Percentiles rank a stretch among this genome's conserved stretches.
Conservation (phyloP, 108 stramenopile species). For the Cylindrotheca closterium region DNA sequence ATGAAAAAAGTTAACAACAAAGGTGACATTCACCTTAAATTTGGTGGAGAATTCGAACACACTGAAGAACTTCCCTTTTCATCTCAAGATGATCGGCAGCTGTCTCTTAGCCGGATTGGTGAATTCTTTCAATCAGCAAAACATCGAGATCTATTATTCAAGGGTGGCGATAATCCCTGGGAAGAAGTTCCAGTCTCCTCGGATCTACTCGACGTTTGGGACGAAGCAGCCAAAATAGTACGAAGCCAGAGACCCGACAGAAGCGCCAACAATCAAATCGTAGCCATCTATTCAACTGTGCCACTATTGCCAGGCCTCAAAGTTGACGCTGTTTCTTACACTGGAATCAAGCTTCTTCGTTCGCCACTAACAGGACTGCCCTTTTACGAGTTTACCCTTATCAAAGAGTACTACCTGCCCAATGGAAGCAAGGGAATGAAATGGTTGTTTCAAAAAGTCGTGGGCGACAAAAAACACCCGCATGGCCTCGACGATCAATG, state of each 20-base stretch:
- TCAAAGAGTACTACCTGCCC: conserved; percentile 25
- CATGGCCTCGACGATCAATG: neutral
- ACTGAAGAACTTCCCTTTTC: neutral
- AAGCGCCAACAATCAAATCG: neutral
- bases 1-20: too few relatives aligned
- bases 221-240: conserved; percentile 7
- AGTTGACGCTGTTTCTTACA: conserved; percentile 21
- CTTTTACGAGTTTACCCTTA: conserved; percentile 31
- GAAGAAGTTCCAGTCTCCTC: conserved; percentile 14
- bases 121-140: conserved; percentile 19
- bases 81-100: neutral
- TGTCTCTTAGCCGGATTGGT: neutral
- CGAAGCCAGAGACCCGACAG: neutral
- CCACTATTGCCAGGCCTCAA: conserved; percentile 25
- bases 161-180: conserved; percentile 30
- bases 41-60: neutral
- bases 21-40: too few relatives aligned
- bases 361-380: conserved; percentile 8
- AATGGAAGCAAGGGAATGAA: conserved; percentile 18
- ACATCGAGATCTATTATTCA: conserved; percentile 20
- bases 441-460: conserved; percentile 32
- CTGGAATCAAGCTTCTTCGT: conserved; percentile 21
- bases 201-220: conserved; percentile 15
- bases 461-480: conserved; percentile 6
- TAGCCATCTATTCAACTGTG: conserved; percentile 25